phyloP scores from a whole-genome alignment of 495 filamentous ascomycete species.

The Hyaloscypha finlandica region DNA sequence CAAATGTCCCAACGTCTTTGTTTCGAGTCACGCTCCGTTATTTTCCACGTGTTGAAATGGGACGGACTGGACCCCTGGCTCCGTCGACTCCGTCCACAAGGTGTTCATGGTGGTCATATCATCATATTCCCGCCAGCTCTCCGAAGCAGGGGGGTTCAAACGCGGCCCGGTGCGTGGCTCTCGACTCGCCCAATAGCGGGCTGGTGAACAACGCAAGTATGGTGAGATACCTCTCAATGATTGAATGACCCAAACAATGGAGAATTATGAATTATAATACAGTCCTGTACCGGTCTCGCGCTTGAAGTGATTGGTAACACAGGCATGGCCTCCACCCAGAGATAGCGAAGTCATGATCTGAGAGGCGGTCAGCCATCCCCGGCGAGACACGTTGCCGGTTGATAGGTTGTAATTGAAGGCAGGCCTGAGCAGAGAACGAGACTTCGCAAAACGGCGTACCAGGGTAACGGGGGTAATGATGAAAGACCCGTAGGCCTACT shows the following conservation, averaged over 20 bases:
- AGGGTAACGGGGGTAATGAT: not conserved
- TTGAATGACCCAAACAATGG: not conserved
- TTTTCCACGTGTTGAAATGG: not conserved
- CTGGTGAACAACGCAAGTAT: slow-evolving; percentile 6
- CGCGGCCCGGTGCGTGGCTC: slow-evolving; percentile 2
- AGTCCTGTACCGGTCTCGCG: not conserved
- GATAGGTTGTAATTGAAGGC: slow-evolving; percentile 20
- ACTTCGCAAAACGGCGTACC: slow-evolving; percentile 4
- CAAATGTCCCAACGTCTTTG: not conserved
- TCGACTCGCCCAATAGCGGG: slow-evolving; percentile 3
- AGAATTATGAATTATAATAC: too few species aligned
- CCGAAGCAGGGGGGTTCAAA: not conserved
- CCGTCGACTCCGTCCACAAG: not conserved
- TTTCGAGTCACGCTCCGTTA: not conserved
- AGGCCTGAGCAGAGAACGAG: slow-evolving; percentile 8
- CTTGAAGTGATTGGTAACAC: slow-evolving; percentile 6
- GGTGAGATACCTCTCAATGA: slow-evolving; percentile 5
- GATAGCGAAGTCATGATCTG: not conserved
- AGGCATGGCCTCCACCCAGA: not conserved
- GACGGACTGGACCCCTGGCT: not conserved
- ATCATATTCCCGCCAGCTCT: not conserved
- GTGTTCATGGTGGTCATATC: not conserved
- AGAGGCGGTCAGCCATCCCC: slow-evolving; percentile 15
- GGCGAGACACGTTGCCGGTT: slow-evolving; percentile 27
- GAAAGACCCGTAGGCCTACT: not conserved